These are phyloP conservation scores for Coemansia sp. DNA, from an alignment of 192 early-diverging fungal species.

Conservation along the genomic window DNA sequence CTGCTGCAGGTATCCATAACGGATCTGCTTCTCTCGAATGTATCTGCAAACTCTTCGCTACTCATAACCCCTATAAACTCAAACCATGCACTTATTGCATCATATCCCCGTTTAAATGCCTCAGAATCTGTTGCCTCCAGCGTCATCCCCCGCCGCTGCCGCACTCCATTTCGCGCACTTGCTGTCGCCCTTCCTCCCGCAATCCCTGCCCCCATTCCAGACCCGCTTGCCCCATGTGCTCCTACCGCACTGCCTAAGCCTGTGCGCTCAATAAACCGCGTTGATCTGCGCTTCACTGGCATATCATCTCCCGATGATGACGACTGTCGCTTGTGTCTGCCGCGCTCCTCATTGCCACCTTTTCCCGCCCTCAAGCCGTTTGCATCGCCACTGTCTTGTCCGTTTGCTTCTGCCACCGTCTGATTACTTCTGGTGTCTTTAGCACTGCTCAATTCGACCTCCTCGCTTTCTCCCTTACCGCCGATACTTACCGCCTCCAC, in stretches of 20 bases:
- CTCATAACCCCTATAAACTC: not conserved
- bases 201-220: not conserved
- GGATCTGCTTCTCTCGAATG: constrained; percentile 4
- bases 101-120: constrained; percentile 12
- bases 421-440: not conserved
- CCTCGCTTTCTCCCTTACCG: not conserved
- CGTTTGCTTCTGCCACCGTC: not conserved
- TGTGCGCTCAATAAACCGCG: constrained; percentile 43
- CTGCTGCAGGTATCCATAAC: not conserved
- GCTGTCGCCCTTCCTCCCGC: constrained; percentile 3
- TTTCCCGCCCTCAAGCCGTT: not conserved
- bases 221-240: not conserved
- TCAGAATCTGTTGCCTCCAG: constrained; percentile 15
- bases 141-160: not conserved
- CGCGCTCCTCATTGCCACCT: not conserved
- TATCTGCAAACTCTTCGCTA: not conserved
- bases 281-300: constrained; percentile 46
- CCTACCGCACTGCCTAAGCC: not conserved
- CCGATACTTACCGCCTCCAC: not conserved
- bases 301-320: constrained; percentile 47
- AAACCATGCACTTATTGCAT: constrained; percentile 10
- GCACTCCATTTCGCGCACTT: constrained; percentile 3
- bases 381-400: not conserved
- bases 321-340: constrained; percentile 18
- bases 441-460: not conserved